Percentiles rank a stretch among this genome's conserved stretches.
phyloP scores from a whole-genome alignment of 108 stramenopile genomes.

The Licmophora abbreviata region DNA sequence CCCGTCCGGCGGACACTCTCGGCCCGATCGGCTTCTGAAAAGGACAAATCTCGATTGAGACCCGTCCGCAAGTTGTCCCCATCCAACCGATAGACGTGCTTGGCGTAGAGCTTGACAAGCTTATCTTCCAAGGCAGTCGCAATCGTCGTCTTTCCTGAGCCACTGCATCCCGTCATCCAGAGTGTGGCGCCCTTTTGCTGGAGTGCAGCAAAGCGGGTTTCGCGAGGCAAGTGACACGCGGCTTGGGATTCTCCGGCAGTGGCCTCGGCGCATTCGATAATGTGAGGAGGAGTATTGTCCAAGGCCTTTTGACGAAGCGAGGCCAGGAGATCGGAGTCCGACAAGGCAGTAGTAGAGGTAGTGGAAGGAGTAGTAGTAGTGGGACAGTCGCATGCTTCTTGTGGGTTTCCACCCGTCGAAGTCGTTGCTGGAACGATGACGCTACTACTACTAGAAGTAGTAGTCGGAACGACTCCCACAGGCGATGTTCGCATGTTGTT shows the following conservation, averaged over 20 bases:
- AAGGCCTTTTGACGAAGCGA: slow-evolving; percentile 67
- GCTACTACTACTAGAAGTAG: slow-evolving; percentile 17
- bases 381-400: background rate
- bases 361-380: slow-evolving; percentile 11
- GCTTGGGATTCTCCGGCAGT: slow-evolving; percentile 83
- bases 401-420: background rate
- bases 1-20: slow-evolving; percentile 94
- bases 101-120: slow-evolving; percentile 88
- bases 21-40: slow-evolving; percentile 90
- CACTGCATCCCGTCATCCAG: slow-evolving; percentile 98
- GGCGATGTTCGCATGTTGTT: slow-evolving; percentile 16
- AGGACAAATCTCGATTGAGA: slow-evolving; percentile 93
- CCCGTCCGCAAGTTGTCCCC: slow-evolving; percentile 96
- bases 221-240: slow-evolving; percentile 88
- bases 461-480: slow-evolving; percentile 4
- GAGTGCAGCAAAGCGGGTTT: slow-evolving; percentile 80
- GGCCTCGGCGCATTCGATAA: slow-evolving; percentile 94
- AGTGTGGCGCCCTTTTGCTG: slow-evolving; percentile 95
- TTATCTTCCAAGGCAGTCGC: slow-evolving; percentile 94
- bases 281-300: slow-evolving; percentile 87
- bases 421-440: slow-evolving; percentile 4
- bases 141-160: slow-evolving; percentile 96
- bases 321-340: slow-evolving; percentile 54
- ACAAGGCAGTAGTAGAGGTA: slow-evolving; percentile 18
- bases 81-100: slow-evolving; percentile 96